Evolutionary conservation across 768 basidiomycete species (phyloP), one percentile per base, ranked within the genome.

Genomic region (Tulasnella sp.): DNA sequence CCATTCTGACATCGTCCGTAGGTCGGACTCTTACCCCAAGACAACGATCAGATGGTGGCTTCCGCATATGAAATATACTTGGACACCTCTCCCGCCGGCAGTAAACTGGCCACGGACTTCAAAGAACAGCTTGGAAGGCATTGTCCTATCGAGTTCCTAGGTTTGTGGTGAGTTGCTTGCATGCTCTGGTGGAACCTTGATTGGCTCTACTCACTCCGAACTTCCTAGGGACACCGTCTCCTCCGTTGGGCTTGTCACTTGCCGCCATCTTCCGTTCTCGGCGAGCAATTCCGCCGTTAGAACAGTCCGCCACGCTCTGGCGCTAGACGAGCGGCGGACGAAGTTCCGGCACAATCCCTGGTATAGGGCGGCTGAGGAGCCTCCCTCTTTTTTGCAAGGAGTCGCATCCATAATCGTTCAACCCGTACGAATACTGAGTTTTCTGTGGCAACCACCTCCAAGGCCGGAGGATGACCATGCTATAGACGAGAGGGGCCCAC

Each of bases 341-440:
- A 91, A 89, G 84, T 94, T 91, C 83, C 85, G 87, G 40, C 91
- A 93, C 4, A 93, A 91, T 82, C 83, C 88, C 28, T 94, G 91
- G 83, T 92, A 93, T 83, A 86, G 89, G 24, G 82, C 87, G n/a
- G 72, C 86, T 2, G 84, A 85, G 11, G 2, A 14, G 8, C 60
- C 24, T 16, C 24, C 3, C 18, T 37, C 31, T 0, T 78, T 64
- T n/a, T 9, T 81, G 31, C 84, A 86, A 31, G 80, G 80, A 41
- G 37, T 77, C 8, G 80, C n/a, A 58, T 77, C 79, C 46, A 4
- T 14, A 11, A 1, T 18, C 0, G 14, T 41, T 0, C 3, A 8
- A 12, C 14, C 20, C 42, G 41, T n/a, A 16, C 24, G 0, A 41
- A n/a, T 5, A 1, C 8, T 48, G 4, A 28, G 24, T 41, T 60